Evolutionary conservation across 1,139 yeast genomes (phyloP).

Genomic region (Debaryomyces sp.): DNA sequence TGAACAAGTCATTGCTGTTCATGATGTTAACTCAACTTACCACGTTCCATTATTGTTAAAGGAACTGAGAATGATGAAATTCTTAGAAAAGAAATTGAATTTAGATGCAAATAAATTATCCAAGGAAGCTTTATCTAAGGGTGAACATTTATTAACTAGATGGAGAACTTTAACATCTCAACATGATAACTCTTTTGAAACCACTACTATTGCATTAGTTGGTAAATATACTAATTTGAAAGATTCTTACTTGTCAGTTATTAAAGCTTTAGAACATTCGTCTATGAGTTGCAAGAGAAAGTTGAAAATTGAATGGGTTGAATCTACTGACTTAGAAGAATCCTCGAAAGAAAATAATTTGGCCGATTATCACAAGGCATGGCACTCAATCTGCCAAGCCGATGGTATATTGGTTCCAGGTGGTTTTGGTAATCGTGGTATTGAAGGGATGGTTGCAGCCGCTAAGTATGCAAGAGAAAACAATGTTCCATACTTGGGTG

Average conservation of each 20-base stretch:
- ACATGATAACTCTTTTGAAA: constrained; percentile 80
- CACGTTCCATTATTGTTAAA: constrained; percentile 92
- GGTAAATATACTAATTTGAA: constrained; percentile 96
- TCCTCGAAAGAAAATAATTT: constrained; percentile 64
- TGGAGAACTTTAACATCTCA: constrained; percentile 82
- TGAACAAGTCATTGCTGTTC: constrained; percentile 94
- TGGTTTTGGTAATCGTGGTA: constrained; percentile 97
- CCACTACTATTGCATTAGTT: constrained; percentile 91
- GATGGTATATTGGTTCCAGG: constrained; percentile 99
- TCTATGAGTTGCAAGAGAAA: constrained; percentile 87
- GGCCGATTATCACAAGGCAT: constrained; percentile 87
- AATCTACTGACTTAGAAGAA: constrained; percentile 86
- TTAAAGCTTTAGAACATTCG: constrained; percentile 93
- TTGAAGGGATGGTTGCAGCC: constrained; percentile 97
- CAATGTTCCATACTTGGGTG: constrained; percentile 91
- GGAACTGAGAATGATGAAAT: constrained; percentile 84
- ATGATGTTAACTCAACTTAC: constrained; percentile 95
- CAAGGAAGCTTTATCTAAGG: constrained; percentile 59
- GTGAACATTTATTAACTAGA: constrained; percentile 67
- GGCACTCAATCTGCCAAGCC: constrained; percentile 93
- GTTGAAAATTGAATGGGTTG: constrained; percentile 93
- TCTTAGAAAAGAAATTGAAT: constrained; percentile 67
- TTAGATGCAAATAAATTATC: constrained; percentile 56
- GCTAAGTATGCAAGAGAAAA: constrained; percentile 98
- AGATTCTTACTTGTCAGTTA: constrained; percentile 93